phyloP scores from a whole-genome alignment of 805 yeast genomes.

The Metschnikowia orientalis region DNA sequence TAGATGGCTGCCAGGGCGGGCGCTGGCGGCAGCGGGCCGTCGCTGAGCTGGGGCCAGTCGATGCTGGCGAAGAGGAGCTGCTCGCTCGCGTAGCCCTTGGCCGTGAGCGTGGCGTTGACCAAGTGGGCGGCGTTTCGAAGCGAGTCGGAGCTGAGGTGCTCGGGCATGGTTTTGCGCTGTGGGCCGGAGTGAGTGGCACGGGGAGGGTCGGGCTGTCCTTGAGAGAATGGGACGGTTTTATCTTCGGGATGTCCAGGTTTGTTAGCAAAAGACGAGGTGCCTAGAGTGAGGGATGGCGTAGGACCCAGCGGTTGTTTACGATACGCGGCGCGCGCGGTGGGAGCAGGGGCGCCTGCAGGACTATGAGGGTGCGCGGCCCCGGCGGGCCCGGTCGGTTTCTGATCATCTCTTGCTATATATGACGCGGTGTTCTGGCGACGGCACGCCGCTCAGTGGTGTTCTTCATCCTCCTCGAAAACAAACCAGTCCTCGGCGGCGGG shows the following conservation, averaged over 20 bases:
- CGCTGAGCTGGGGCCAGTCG: slow-evolving; percentile 31
- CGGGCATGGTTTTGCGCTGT: slow-evolving; percentile 10
- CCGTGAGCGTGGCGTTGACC: slow-evolving; percentile 30
- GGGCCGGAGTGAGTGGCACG: too few species aligned
- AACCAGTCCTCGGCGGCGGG: slow-evolving; percentile 74
- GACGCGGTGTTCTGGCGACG: too few species aligned
- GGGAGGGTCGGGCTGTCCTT: too few species aligned
- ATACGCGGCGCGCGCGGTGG: background rate
- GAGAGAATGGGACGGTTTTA: too few species aligned
- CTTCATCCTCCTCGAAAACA: slow-evolving; percentile 64
- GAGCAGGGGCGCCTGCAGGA: background rate
- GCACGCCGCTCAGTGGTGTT: slow-evolving; percentile 34
- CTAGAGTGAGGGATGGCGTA: background rate
- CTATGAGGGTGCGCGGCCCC: slow-evolving; percentile 4
- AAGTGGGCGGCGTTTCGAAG: slow-evolving; percentile 35
- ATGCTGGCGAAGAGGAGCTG: slow-evolving; percentile 31
- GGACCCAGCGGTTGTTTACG: background rate
- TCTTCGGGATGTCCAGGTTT: too few species aligned
- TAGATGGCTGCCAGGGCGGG: slow-evolving; percentile 27
- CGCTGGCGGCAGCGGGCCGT: slow-evolving; percentile 19
- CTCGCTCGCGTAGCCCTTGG: slow-evolving; percentile 33
- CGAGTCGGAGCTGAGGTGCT: slow-evolving; percentile 28
- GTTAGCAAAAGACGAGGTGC: too few species aligned
- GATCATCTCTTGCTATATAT: too few species aligned
- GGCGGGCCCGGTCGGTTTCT: too few species aligned